Conservation (phyloP, 768 basidiomycete genomes). For the Inosperma sp. region DNA sequence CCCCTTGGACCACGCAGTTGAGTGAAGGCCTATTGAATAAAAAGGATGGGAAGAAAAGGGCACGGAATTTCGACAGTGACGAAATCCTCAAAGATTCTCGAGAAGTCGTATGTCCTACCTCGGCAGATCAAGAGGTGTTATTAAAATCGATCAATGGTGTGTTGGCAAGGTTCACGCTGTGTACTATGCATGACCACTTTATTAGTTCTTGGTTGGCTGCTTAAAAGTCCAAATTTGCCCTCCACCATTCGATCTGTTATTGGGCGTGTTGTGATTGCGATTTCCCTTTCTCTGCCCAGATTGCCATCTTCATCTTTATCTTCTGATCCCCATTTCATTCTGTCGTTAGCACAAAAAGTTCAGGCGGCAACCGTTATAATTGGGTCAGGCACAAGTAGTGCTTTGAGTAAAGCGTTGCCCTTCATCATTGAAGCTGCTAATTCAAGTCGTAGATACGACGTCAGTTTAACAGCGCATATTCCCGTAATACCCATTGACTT, state of each 20-base stretch:
- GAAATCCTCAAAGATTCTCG: slow-evolving; percentile 56
- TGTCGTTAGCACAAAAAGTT: slow-evolving; percentile 41
- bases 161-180: slow-evolving; percentile 10
- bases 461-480: slow-evolving; percentile 17
- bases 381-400: slow-evolving; percentile 49
- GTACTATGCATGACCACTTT: slow-evolving; percentile 6
- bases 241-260: slow-evolving; percentile 54
- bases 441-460: slow-evolving; percentile 25
- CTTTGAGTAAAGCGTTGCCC: slow-evolving; percentile 57
- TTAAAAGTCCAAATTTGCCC: slow-evolving; percentile 49
- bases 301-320: slow-evolving; percentile 54
- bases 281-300: slow-evolving; percentile 52
- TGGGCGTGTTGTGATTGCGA: slow-evolving; percentile 52
- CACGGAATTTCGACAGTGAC: slow-evolving; percentile 69
- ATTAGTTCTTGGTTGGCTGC: slow-evolving; percentile 46
- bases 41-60: slow-evolving; percentile 60
- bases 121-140: slow-evolving; percentile 48
- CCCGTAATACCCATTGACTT: neutral
- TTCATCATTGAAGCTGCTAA: slow-evolving; percentile 46
- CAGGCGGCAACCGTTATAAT: slow-evolving; percentile 46
- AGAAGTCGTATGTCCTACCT: slow-evolving; percentile 44
- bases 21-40: slow-evolving; percentile 23
- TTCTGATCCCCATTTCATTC: slow-evolving; percentile 45
- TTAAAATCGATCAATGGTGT: slow-evolving; percentile 57
- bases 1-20: slow-evolving; percentile 14